These are phyloP conservation scores for Zymoseptoria tritici DNA, from an alignment of 2,329 filamentous ascomycete genomes.

Conservation along the genomic window DNA sequence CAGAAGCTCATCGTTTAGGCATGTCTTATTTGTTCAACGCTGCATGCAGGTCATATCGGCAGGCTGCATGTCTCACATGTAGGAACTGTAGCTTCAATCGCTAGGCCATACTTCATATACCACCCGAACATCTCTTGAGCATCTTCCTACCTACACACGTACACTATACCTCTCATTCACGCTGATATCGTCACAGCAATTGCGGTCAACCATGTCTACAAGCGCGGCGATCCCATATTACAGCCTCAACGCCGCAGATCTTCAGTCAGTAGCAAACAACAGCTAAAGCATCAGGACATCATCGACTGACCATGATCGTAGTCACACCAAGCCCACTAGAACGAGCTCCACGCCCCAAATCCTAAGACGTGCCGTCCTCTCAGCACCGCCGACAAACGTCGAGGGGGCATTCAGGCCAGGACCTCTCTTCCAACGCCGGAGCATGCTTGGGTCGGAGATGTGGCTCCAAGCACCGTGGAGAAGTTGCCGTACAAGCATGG, in stretches of 20 bases:
- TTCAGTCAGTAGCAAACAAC: background rate
- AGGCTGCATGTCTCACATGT: background rate
- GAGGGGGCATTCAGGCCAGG: background rate
- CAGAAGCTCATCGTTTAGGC: background rate
- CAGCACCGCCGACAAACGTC: background rate
- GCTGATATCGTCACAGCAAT: background rate
- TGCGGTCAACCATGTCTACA: background rate
- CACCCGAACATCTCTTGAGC: background rate
- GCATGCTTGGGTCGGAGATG: background rate
- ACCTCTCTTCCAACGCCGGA: background rate
- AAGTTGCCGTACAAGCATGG: background rate
- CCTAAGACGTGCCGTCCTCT: background rate
- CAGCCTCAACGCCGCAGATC: background rate
- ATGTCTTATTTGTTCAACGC: background rate
- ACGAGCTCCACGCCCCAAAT: background rate
- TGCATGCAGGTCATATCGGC: background rate
- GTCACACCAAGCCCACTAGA: background rate
- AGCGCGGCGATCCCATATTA: background rate
- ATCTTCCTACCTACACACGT: background rate
- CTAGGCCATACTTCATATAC: background rate
- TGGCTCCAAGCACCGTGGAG: background rate
- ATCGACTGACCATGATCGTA: background rate
- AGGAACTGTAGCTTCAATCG: background rate
- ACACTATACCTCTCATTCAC: background rate
- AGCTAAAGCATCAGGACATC: background rate